Base-by-base conservation (phyloP, 202 grass and related monocot genomes). In the Musa balbisiana region DNA sequence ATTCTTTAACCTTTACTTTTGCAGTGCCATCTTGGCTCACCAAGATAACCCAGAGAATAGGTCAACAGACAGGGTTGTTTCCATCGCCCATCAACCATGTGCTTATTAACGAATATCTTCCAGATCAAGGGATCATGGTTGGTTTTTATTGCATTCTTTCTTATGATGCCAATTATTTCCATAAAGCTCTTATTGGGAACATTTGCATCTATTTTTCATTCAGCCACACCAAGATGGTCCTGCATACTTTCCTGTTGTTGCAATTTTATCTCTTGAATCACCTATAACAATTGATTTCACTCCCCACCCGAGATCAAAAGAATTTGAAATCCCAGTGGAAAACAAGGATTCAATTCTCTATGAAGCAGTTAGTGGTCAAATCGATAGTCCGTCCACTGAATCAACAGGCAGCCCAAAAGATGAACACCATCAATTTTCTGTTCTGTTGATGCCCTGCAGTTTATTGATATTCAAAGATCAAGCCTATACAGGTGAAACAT, bases 181-280 rank as follows among this genome's bases (percentile, higher is more conserved):
- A 52, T 64, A 64, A 15, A 23, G 3, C 3, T 65, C 13, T 51
- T 65, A 64, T 14, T 52, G n/a, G 19, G 74, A 64, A 33, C 73
- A 71, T 64, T 24, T 17, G 0, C 43, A 53, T 52, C 20, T 64
- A 23, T 80, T 1, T 79, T n/a, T n/a, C 17, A 52, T 68, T 81
- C 90, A 97, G 94, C 84, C 84, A 64, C 94, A 97, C 81, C 90
- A 91, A 93, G 94, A 97, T 85, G 94, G 94, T 66, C 94, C 88
- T 86, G 88, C 90, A 8, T 93, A 97, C 84, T 97, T 89, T 76
- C 94, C 88, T 62, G 86, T 93, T 70, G 90, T 97, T 82, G 90
- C 93, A 73, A 97, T 97, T 74, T 80, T 97, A 62, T 97, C 93
- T 51, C 86, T 97, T 26, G 82, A 81, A 78, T 97, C 93, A 53